phyloP scores from a whole-genome alignment of 441 rosid species.

The Mallotus repandus region DNA sequence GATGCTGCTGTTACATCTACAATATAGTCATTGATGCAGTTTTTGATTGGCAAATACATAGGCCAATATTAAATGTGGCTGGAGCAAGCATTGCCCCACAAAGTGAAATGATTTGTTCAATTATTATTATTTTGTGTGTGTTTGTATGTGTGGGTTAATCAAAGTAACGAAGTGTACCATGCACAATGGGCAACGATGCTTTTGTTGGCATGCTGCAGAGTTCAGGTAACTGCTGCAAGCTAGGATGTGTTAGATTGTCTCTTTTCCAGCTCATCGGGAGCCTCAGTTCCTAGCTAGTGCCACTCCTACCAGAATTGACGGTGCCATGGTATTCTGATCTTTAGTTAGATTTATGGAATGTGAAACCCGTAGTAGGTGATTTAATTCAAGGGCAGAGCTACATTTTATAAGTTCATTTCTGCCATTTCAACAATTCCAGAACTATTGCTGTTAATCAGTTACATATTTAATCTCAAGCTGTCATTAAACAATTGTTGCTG shows the following conservation, averaged over 20 bases:
- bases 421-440: no score
- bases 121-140: no score
- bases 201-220: slow-evolving; percentile 9
- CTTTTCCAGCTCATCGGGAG: background rate
- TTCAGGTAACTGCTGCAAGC: background rate
- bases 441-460: no score
- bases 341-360: no score
- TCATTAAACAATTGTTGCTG: no score
- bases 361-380: no score
- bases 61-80: background rate
- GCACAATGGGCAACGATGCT: background rate
- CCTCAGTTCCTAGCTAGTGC: background rate
- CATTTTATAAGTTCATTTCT: no score
- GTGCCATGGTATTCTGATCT: no score
- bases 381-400: no score
- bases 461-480: no score
- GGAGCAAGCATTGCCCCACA: background rate
- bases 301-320: no score
- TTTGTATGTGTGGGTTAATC: background rate
- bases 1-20: background rate
- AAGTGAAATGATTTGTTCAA: background rate
- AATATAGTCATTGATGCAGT: background rate
- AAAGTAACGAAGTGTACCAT: background rate
- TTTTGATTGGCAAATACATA: background rate
- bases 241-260: background rate